Conservation (phyloP, 768 basidiomycete genomes). For the Goffeauzyma gilvescens region DNA sequence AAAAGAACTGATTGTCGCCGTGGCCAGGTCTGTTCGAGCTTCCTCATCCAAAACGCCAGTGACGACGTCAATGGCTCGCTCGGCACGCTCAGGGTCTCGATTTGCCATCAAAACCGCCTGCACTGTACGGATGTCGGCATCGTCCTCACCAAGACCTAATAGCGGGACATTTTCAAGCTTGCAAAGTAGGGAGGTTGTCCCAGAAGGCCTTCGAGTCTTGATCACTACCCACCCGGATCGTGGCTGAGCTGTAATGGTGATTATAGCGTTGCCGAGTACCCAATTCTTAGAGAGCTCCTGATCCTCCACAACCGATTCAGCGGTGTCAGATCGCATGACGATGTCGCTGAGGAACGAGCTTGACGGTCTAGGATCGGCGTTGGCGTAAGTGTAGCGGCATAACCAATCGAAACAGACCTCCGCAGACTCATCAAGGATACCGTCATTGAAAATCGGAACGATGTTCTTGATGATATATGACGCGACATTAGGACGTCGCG, state of each 20-base stretch:
- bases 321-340: conserved; percentile 42
- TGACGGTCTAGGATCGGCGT: conserved; percentile 76
- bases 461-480: conserved; percentile 72
- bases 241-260: conserved; percentile 58
- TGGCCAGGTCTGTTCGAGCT: too few species aligned
- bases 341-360: conserved; percentile 59
- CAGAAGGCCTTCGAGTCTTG: conserved; percentile 65
- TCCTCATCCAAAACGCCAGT: background rate
- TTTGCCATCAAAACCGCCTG: conserved; percentile 59
- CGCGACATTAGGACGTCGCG: conserved; percentile 61
- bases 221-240: conserved; percentile 78
- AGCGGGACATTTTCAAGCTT: conserved; percentile 74
- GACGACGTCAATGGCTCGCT: too few species aligned
- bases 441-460: conserved; percentile 61
- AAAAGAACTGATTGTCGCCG: conserved; percentile 14
- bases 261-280: conserved; percentile 63
- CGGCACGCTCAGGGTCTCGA: too few species aligned
- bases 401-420: conserved; percentile 98
- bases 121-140: conserved; percentile 54
- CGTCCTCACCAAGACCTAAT: conserved; percentile 63
- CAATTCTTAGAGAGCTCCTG: conserved; percentile 45
- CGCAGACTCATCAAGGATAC: conserved; percentile 63
- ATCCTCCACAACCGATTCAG: conserved; percentile 2
- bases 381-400: conserved; percentile 79
- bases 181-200: conserved; percentile 65